Conservation (phyloP, 352 stramenopile species). For the Salisapilia sapeloensis region DNA sequence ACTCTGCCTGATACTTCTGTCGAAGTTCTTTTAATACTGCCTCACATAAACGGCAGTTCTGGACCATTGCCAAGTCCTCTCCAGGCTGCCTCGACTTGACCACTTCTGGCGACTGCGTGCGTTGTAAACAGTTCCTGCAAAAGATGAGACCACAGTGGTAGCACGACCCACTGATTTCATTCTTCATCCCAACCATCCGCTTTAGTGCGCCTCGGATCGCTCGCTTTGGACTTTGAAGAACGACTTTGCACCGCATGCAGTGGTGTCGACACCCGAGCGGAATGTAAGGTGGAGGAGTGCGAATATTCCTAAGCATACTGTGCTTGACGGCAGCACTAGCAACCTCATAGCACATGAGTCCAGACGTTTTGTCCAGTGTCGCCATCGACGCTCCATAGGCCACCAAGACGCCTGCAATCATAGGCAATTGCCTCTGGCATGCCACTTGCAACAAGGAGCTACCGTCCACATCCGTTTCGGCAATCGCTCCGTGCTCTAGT, state of each 20-base stretch:
- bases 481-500: slow-evolving; percentile 31
- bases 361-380: slow-evolving; percentile 38
- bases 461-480: slow-evolving; percentile 43
- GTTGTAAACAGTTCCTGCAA: slow-evolving; percentile 36
- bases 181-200: slow-evolving; percentile 23
- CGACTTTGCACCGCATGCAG: slow-evolving; percentile 57
- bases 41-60: slow-evolving; percentile 48
- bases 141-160: slow-evolving; percentile 73
- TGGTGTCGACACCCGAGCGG: slow-evolving; percentile 30
- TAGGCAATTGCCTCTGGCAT: slow-evolving; percentile 22
- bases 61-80: slow-evolving; percentile 27
- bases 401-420: slow-evolving; percentile 35
- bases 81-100: slow-evolving; percentile 39
- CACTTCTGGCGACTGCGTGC: slow-evolving; percentile 20
- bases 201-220: slow-evolving; percentile 40
- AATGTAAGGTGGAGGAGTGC: slow-evolving; percentile 21
- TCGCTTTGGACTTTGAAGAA: slow-evolving; percentile 25
- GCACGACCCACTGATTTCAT: too few species aligned
- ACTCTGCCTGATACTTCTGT: slow-evolving; percentile 27
- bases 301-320: slow-evolving; percentile 53
- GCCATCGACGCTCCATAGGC: slow-evolving; percentile 41
- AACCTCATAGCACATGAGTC: slow-evolving; percentile 71
- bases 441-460: slow-evolving; percentile 46
- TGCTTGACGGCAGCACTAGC: slow-evolving; percentile 37
- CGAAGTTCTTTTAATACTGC: slow-evolving; percentile 35